Evolutionary conservation across 163 green algal species (phyloP), one percentile per base, ranked within the genome.

Genomic region (Chlorella variabilis): DNA sequence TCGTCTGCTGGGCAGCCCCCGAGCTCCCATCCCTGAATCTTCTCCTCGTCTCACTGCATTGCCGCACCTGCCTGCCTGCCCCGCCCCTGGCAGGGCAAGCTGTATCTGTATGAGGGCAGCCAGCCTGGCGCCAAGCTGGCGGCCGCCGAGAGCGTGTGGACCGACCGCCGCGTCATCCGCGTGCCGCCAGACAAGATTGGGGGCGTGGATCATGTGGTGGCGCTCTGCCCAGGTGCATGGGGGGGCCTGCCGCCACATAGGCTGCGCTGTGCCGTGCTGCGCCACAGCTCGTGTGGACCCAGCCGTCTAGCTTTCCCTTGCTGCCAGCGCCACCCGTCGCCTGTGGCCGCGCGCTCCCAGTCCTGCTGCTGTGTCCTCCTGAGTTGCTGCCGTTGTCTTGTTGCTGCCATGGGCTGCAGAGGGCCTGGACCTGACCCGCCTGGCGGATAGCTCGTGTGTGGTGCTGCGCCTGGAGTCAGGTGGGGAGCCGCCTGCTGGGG

Each of bases 121-220:
- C 31, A 73, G 21, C 49, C 66, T 18, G 54, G 80, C 2, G n/a
- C 51, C 48, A 75, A 59, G 7, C 34, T 80, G 34, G 33, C 73
- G 17, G 17, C 58, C 7, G 66, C 54, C 4, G 36, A 77, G 58
- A 83, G 61, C 38, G 61, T 90, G 61, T 90, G 84, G 76, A 81
- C 83, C 34, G 85, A 78, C 75, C 89, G 87, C 71, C 81, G 81
- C 11, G 69, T 91, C 51, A 38, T 89, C 33, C 76, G 51, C 2
- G 74, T 93, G 3, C 83, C 85, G 1, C 71, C 82, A 20, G 85
- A 92, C 56, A 58, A 71, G 9, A 80, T 89, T 25, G 91, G 84
- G 21, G 91, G 89, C 36, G 71, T 65, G 4, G 77, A 89, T 5
- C 80, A 92, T 39, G 88, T 91, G 15, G 51, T 95, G 67, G 91